Conservation (phyloP, 352 stramenopile species). For the Globisporangium mamillatum region DNA sequence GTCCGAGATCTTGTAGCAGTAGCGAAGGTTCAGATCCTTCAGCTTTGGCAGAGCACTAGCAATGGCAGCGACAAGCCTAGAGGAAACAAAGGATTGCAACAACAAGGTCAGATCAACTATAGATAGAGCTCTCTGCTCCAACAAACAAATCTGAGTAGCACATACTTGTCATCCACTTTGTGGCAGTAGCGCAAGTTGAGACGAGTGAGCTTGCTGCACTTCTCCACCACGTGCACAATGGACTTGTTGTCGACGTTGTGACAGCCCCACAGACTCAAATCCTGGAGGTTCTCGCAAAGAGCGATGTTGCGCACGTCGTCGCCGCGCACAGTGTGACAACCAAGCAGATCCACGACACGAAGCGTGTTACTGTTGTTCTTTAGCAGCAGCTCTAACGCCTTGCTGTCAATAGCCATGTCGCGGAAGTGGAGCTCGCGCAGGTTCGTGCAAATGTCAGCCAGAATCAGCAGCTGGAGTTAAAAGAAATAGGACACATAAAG, state of each 20-base stretch:
- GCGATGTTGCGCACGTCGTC: constrained; percentile 46
- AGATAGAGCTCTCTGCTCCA: not conserved
- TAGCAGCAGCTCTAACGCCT: constrained; percentile 48
- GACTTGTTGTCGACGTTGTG: constrained; percentile 75
- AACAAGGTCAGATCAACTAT: not conserved
- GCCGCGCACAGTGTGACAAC: constrained; percentile 69
- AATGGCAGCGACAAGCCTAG: constrained; percentile 50
- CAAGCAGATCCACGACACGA: constrained; percentile 64
- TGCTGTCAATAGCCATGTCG: constrained; percentile 67
- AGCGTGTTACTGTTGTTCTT: constrained; percentile 43
- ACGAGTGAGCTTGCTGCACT: constrained; percentile 40
- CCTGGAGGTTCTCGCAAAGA: constrained; percentile 39
- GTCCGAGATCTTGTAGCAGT: constrained; percentile 87
- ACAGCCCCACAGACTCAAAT: constrained; percentile 74
- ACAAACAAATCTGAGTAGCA: not conserved
- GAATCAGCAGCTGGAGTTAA: constrained; percentile 20
- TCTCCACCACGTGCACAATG: constrained; percentile 51
- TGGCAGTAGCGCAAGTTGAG: constrained; percentile 83
- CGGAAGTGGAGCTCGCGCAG: constrained; percentile 63
- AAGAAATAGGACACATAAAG: not conserved
- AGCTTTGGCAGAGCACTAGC: constrained; percentile 41
- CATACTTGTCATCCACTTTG: constrained; percentile 72
- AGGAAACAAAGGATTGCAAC: not conserved
- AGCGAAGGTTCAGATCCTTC: constrained; percentile 74
- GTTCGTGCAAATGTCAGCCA: constrained; percentile 42